phyloP scores from a whole-genome alignment of 345 rosid genomes.

The Crucihimalaya himalaica region DNA sequence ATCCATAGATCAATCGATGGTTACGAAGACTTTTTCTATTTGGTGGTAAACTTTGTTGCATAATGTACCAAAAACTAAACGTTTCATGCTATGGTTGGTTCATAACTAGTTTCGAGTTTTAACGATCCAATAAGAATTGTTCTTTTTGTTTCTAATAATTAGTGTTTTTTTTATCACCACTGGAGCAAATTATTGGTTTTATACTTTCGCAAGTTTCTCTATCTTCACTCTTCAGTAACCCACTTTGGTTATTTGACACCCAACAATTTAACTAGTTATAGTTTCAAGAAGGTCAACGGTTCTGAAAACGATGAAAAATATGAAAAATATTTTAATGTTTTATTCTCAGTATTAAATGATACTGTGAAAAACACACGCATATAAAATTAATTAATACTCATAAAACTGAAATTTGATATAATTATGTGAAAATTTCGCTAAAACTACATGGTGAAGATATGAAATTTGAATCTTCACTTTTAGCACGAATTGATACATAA shows the following conservation, averaged over 20 bases:
- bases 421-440: background rate
- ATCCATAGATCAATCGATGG: constrained; percentile 40
- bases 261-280: constrained; percentile 16
- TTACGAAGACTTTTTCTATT: constrained; percentile 40
- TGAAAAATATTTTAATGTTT: background rate
- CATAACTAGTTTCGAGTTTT: constrained; percentile 32
- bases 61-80: constrained; percentile 36
- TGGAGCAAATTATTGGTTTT: constrained; percentile 29
- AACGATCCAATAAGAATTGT: constrained; percentile 28
- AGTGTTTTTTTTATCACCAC: constrained; percentile 7
- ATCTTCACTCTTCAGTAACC: constrained; percentile 10
- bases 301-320: background rate
- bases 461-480: background rate
- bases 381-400: background rate
- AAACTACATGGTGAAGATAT: background rate
- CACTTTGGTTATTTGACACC: constrained; percentile 31
- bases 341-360: background rate
- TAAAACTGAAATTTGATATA: background rate
- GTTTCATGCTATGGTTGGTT: constrained; percentile 55
- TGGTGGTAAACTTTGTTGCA: constrained; percentile 38
- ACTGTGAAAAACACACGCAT: background rate
- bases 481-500: background rate
- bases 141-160: background rate
- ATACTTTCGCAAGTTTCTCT: constrained; percentile 18
- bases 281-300: constrained; percentile 33